Conservation (phyloP, 345 rosid genomes). For the Triadica sebifera region DNA sequence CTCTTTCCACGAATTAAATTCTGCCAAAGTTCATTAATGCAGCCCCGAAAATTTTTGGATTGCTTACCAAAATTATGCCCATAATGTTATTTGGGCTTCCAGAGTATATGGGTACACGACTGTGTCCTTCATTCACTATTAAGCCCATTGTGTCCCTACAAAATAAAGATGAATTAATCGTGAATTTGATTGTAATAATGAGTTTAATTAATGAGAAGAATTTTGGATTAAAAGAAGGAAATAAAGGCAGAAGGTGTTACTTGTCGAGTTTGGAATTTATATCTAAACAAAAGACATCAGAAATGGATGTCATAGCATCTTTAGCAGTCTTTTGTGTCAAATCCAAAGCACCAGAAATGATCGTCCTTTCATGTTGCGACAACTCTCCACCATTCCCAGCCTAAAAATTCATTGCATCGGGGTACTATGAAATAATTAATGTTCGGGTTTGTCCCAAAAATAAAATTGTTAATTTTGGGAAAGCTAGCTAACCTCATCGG, state of each 20-base stretch:
- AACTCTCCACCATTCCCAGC: conserved; percentile 88
- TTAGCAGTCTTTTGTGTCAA: conserved; percentile 71
- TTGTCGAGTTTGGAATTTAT: conserved; percentile 55
- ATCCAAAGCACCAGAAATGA: conserved; percentile 74
- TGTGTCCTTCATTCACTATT: conserved; percentile 62
- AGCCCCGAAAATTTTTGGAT: background rate
- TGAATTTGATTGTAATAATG: background rate
- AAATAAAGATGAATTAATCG: background rate
- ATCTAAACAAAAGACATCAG: conserved; percentile 57
- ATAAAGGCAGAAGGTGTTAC: conserved; percentile 29
- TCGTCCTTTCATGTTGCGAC: conserved; percentile 67
- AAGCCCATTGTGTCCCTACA: conserved; percentile 53
- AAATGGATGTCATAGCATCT: conserved; percentile 73
- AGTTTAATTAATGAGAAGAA: background rate
- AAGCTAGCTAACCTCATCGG: conserved; percentile 11
- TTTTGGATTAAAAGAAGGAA: too few species aligned
- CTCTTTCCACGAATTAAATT: background rate
- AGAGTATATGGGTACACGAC: conserved; percentile 65
- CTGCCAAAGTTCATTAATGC: background rate
- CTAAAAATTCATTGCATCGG: conserved; percentile 18
- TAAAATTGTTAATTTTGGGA: background rate
- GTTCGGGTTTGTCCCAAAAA: too few species aligned
- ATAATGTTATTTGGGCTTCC: conserved; percentile 43
- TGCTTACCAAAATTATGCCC: conserved; percentile 59
- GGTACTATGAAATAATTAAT: too few species aligned